Base-by-base conservation (phyloP, 805 yeast species). In the Candida rishiriensis region DNA sequence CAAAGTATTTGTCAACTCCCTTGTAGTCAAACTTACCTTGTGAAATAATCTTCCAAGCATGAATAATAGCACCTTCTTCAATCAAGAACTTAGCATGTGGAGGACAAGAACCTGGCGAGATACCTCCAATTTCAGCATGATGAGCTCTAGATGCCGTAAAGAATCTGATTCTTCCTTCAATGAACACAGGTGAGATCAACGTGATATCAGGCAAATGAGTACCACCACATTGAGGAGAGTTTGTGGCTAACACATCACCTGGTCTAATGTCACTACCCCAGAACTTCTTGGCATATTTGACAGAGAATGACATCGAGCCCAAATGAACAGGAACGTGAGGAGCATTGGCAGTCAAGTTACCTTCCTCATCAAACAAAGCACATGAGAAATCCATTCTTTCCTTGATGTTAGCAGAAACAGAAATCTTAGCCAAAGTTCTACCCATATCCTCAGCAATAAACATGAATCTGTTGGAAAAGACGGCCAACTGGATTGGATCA, bases 111-210 rank as follows among this genome's bases (percentile, higher is more conserved):
- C 82, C 82, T 9, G 82, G 79, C 39, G 78, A 68, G 40, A 78
- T 70, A n/a, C 81, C 78, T 34, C 83, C 83, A 53, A 78, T 78
- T 50, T 78, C 83, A 18, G 83, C 77, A 59, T 78, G 84, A 58
- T 78, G 83, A 3, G 81, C 83, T 47, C 83, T 64, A 1, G 81
- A 70, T 4, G 83, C 83, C 15, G 75, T 73, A 63, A 76, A 75
- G 52, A 77, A 78, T 29, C 70, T 65, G 13, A 75, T 70, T 33
- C 67, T 59, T 29, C 69, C 70, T 16, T 74, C 69, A 44, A 67
- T 59, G 49, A 74, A 69, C 2, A 78, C 81, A 0, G 84, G 84
- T 1, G 83, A 73, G 18, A 78, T 73, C 30, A 78, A 73, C 1
- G 83, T 78, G 46, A 78, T 72, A 56, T 72, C 78, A 17, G 76